A percentile compares a stretch with the other conserved stretches of the same genome.
Evolutionary conservation across 2,329 filamentous ascomycete genomes (phyloP).

Genomic region (Ophiocordyceps sinensis): DNA sequence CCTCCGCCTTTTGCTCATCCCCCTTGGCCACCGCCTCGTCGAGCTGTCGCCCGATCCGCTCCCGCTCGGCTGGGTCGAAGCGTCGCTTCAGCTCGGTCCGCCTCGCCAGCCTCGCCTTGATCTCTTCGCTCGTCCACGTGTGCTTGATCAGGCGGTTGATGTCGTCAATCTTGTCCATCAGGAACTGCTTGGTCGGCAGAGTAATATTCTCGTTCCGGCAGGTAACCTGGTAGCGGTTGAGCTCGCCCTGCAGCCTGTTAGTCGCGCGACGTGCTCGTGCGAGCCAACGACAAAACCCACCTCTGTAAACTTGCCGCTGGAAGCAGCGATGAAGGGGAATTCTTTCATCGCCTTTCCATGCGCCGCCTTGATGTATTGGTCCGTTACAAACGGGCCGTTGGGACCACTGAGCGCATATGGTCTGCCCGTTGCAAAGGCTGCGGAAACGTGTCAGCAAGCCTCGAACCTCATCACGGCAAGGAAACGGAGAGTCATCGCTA

Average conservation of each 20-base stretch:
- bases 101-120: slow-evolving; percentile 63
- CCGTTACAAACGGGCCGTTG: slow-evolving; percentile 66
- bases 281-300: slow-evolving; percentile 28
- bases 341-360: slow-evolving; percentile 74
- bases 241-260: slow-evolving; percentile 46
- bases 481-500: not conserved
- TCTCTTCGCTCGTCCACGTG: slow-evolving; percentile 68
- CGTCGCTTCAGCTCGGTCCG: slow-evolving; percentile 54
- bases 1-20: slow-evolving; percentile 40
- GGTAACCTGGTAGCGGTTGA: slow-evolving; percentile 64
- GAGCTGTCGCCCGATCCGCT: slow-evolving; percentile 49
- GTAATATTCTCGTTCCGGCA: slow-evolving; percentile 58
- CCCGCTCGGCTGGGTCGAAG: slow-evolving; percentile 52
- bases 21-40: slow-evolving; percentile 51
- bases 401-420: slow-evolving; percentile 74
- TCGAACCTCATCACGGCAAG: not conserved
- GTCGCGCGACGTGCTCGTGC: slow-evolving; percentile 2
- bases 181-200: slow-evolving; percentile 55
- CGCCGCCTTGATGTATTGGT: slow-evolving; percentile 68
- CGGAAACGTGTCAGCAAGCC: slow-evolving; percentile 4
- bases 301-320: slow-evolving; percentile 73
- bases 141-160: slow-evolving; percentile 71
- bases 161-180: slow-evolving; percentile 61
- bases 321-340: slow-evolving; percentile 84
- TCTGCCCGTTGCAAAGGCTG: slow-evolving; percentile 63